Conservation (phyloP, 768 basidiomycete genomes). For the Psilocybe subaeruginosa region DNA sequence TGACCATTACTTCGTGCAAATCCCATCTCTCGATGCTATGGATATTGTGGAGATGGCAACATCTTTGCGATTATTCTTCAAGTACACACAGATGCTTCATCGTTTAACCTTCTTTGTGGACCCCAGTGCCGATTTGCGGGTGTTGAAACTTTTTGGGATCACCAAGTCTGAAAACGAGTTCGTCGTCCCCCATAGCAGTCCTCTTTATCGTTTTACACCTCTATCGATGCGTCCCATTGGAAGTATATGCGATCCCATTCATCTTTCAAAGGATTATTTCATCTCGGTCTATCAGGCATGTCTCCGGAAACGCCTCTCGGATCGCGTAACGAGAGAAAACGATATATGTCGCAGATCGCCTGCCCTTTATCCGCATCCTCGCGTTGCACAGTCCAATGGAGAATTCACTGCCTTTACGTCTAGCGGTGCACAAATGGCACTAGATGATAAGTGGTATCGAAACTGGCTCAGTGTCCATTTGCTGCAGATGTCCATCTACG, state of each 20-base stretch:
- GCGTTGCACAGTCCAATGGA: slow-evolving; percentile 25
- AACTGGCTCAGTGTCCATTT: slow-evolving; percentile 45
- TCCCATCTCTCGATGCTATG: slow-evolving; percentile 27
- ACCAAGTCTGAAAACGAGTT: slow-evolving; percentile 30
- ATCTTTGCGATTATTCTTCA: slow-evolving; percentile 35
- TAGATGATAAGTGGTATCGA: slow-evolving; percentile 39
- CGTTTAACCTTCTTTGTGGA: slow-evolving; percentile 29
- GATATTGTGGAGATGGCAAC: slow-evolving; percentile 27
- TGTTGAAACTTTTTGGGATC: slow-evolving; percentile 40
- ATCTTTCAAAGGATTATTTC: not conserved
- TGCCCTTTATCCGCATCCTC: slow-evolving; percentile 22
- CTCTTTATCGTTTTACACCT: slow-evolving; percentile 18
- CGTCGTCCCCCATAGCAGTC: slow-evolving; percentile 27
- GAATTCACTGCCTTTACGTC: slow-evolving; percentile 38
- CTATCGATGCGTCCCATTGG: not conserved
- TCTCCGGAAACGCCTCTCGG: slow-evolving; percentile 11
- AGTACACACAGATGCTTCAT: slow-evolving; percentile 36
- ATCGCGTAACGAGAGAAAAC: slow-evolving; percentile 17
- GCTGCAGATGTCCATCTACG: slow-evolving; percentile 51
- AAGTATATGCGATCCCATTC: not conserved
- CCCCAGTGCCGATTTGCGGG: slow-evolving; percentile 20
- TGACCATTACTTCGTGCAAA: slow-evolving; percentile 39
- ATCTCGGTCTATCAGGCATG: slow-evolving; percentile 1
- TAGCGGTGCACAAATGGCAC: slow-evolving; percentile 35
- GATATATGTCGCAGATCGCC: slow-evolving; percentile 3